Evolutionary conservation across 1,139 yeast species (phyloP).

Genomic region (Geotrichum phurueaensis): DNA sequence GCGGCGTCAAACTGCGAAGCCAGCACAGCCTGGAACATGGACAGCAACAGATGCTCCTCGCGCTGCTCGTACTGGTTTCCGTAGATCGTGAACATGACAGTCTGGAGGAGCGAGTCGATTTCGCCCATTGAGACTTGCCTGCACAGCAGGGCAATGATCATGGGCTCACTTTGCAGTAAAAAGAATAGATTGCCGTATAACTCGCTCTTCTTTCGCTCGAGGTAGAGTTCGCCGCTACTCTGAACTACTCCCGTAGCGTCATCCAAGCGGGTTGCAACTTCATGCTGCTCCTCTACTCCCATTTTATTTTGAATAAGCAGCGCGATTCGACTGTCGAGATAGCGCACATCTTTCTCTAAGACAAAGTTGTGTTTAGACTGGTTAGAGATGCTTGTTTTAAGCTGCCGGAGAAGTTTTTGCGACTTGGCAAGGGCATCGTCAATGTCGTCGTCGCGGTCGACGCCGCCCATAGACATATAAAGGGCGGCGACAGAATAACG

Average conservation of each 20-base stretch:
- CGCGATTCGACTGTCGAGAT: slow-evolving; percentile 39
- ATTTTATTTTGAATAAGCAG: slow-evolving; percentile 39
- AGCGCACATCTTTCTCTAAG: slow-evolving; percentile 39
- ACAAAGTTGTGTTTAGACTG: slow-evolving; percentile 38
- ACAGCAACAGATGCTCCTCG: slow-evolving; percentile 38
- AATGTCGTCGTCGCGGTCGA: slow-evolving; percentile 37
- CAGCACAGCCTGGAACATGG: slow-evolving; percentile 40
- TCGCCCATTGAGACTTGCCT: slow-evolving; percentile 38
- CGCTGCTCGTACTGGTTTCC: slow-evolving; percentile 43
- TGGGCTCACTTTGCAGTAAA: slow-evolving; percentile 39
- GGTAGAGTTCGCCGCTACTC: slow-evolving; percentile 21
- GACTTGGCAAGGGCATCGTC: slow-evolving; percentile 38
- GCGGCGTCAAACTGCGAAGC: slow-evolving; percentile 39
- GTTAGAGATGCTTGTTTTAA: slow-evolving; percentile 37
- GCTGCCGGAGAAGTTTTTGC: slow-evolving; percentile 35
- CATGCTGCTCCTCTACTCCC: slow-evolving; percentile 38
- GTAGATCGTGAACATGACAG: slow-evolving; percentile 42
- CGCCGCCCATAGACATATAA: slow-evolving; percentile 38
- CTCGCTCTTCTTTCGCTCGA: slow-evolving; percentile 32
- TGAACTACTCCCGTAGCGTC: slow-evolving; percentile 15
- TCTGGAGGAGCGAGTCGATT: slow-evolving; percentile 39
- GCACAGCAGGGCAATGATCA: slow-evolving; percentile 37
- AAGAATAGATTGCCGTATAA: slow-evolving; percentile 38
- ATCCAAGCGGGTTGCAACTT: slow-evolving; percentile 35
- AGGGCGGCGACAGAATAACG: slow-evolving; percentile 38